Evolutionary conservation across 208 protist genomes (phyloP), one percentile per base, ranked within the genome.

Genomic region (Leptomonas seymouri): DNA sequence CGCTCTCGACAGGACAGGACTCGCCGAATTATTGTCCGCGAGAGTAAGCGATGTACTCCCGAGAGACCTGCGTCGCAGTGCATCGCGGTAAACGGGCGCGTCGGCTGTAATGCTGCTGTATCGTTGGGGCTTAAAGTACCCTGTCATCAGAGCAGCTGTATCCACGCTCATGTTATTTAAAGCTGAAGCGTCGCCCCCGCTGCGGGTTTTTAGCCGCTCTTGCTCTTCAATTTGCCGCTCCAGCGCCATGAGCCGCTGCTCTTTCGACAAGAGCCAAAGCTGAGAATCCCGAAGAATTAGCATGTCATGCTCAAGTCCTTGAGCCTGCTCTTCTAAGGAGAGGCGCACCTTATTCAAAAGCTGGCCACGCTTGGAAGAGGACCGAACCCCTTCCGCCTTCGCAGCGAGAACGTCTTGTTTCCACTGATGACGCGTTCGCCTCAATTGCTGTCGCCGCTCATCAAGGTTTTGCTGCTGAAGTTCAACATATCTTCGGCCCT

Each of bases 361-460:
- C 63, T 87, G 82, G 16, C 90, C 90, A 45, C 81, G 63, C 68
- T 85, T 81, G 11, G 90, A 95, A 20, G 85, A 89, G 27, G 90
- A 83, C 16, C 83, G 74, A 34, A 95, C 75, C 7, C 87, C 90
- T 61, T 90, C 85, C 39, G 73, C 39, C 59, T 95, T 95, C 28
- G 90, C 90, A 31, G 61, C 61, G 23, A 93, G 71, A 11, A 95
- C 86, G 68, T 93, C 85, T 36, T 89, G 80, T 57, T 95, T 95
- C 87, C 90, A 95, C 48, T 90, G 82, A 58, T 86, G 82, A 30
- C 83, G 80, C 23, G 79, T 81, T 14, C 65, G 59, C 44, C 83
- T 82, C 44, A 95, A 62, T 34, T 91, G 82, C 58, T 78, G 57
- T 28, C 84, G 75, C 20, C 90, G 73, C 50, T 90, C 73, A 41